Base-by-base conservation (phyloP, 2,329 filamentous ascomycete species). In the Ambrosiella xylebori region DNA sequence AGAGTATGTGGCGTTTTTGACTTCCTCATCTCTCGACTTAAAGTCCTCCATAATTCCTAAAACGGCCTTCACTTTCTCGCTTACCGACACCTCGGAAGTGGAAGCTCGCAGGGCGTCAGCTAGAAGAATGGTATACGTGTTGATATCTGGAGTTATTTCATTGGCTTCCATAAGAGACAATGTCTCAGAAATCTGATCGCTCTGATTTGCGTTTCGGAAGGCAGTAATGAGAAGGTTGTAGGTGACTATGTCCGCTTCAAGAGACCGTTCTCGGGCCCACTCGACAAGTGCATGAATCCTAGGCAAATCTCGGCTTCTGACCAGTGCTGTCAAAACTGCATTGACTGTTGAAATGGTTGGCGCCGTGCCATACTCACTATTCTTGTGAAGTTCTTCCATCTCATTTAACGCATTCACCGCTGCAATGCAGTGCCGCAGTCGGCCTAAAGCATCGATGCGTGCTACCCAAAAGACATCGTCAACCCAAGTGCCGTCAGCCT, bases 51-150 rank as follows among this genome's bases (percentile, higher is more conserved):
- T 74, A 51, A 85, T 71, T 3, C 67, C 65, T n/a, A 73, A 64
- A 6, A 88, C 73, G 15, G 74, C 71, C 1, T 68, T 65, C 17
- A 72, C 68, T 66, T 84, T 81, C 57, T 73, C 65, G 36, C 64
- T 59, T 41, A 69, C 65, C 47, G 79, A 68, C 45, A 68, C 63
- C 61, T 70, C 65, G 15, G 50, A 37, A 13, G 40, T 55, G 11
- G 53, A 35, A 12, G 56, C 39, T 12, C 15, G 15, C 64, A 79
- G 70, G 61, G 78, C 68, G 64, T 76, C 77, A 47, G 85, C 80
- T 7, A 93, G 72, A 59, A 93, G 74, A 61, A 88, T 80, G 19
- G 81, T 86, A 67, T 86, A 87, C 0, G 88, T 93, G 5, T 76
- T 77, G n/a, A 75, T 72, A 66, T 89, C 80, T 0, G 82, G 77